Base-by-base conservation (phyloP, 768 basidiomycete species). In the Tylopilus intermedius region DNA sequence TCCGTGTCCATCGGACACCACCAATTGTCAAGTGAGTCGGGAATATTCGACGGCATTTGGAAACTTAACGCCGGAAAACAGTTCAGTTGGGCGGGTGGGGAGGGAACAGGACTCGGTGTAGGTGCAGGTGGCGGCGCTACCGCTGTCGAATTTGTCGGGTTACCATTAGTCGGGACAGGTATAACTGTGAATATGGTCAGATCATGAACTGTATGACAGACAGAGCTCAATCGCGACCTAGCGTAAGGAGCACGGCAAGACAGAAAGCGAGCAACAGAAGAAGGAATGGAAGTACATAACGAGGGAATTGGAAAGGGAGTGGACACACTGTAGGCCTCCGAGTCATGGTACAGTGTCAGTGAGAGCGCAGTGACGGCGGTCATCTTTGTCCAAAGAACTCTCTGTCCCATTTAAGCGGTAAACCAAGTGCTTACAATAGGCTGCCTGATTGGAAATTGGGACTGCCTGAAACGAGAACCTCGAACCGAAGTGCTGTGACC, bases 1-100 rank as follows among this genome's bases (percentile, higher is more conserved):
- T 90, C 88, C 0, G 78, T 79, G 51, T 70, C 67, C 37, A 70
- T 63, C 50, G 78, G 65, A 63, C 88, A 90, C 88, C 86, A 84
- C 83, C 83, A 84, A 49, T 73, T 71, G 9, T 69, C 67, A 30
- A 74, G 51, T 2, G 76, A 76, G 1, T 64, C 52, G 0, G 84
- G 84, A 8, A 78, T 62, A 2, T 61, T 45, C 1, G 66, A 62
- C 3, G 86, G 87, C 80, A 81, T 86, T 10, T 57, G 63, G 59
- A 86, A 87, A 2, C 72, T 60, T 32, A 76, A 48, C 18, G 70
- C 66, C 37, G 73, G 76, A 59, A 71, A 74, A 46, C 76, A 78
- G 8, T 38, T 14, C 8, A 9, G 2, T 38, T 3, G 11, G n/a
- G 38, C 2, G 7, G 38, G 38, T 8, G 38, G 57, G 8, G 9